phyloP scores from a whole-genome alignment of 768 basidiomycete species.

The Boletus eberwhitei region DNA sequence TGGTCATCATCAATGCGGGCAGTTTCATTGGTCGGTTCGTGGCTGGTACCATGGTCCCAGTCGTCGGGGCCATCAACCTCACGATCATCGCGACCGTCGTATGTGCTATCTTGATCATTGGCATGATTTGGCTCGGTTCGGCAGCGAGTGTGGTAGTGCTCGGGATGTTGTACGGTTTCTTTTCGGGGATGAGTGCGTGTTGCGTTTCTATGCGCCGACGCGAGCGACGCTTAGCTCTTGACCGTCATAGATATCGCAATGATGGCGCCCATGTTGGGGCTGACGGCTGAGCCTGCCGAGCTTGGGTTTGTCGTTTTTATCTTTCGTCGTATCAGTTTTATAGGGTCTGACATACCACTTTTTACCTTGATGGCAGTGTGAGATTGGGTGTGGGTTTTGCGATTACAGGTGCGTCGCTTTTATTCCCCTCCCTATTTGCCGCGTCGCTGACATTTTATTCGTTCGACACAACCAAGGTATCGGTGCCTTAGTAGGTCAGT shows the following conservation, averaged over 20 bases:
- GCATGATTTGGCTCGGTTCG: slow-evolving; percentile 41
- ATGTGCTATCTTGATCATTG: slow-evolving; percentile 41
- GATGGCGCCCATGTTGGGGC: slow-evolving; percentile 43
- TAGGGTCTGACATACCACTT: background rate
- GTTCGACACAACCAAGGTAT: slow-evolving; percentile 12
- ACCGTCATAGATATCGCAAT: slow-evolving; percentile 32
- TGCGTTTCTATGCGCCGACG: background rate
- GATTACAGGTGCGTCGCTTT: slow-evolving; percentile 32
- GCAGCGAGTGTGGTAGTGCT: slow-evolving; percentile 39
- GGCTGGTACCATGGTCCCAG: slow-evolving; percentile 38
- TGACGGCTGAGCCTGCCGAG: slow-evolving; percentile 47
- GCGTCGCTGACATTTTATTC: background rate
- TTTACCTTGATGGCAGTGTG: slow-evolving; percentile 8
- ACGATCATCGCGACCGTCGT: slow-evolving; percentile 34
- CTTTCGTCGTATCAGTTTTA: background rate
- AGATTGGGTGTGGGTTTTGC: slow-evolving; percentile 50
- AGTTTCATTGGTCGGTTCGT: slow-evolving; percentile 47
- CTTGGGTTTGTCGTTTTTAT: slow-evolving; percentile 39
- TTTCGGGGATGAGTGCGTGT: slow-evolving; percentile 43
- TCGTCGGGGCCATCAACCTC: slow-evolving; percentile 44
- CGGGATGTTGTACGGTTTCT: slow-evolving; percentile 46
- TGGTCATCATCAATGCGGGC: slow-evolving; percentile 52
- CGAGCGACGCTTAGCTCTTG: background rate
- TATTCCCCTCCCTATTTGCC: background rate
- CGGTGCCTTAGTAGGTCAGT: slow-evolving; percentile 22